Percentiles rank a stretch among this genome's conserved stretches.
phyloP scores from a whole-genome alignment of 1,284 basidiomycete genomes.

The Tylopilus sp. region DNA sequence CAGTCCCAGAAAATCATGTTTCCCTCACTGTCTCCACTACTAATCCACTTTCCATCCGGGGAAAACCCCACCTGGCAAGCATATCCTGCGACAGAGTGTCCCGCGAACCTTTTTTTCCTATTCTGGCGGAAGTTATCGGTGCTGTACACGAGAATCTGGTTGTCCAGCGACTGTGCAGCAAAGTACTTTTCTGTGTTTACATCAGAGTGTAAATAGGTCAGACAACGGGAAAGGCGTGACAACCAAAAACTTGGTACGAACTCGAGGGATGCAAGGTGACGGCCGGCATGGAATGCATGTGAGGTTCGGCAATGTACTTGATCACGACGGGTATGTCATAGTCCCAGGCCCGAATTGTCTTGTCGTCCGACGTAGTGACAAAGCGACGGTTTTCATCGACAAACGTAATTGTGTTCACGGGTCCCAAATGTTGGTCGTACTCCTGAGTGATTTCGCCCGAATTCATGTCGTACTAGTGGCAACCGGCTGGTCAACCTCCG shows the following conservation, averaged over 20 bases:
- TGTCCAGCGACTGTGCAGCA: constrained; percentile 95
- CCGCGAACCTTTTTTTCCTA: constrained; percentile 96
- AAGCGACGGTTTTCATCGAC: constrained; percentile 96
- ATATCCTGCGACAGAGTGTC: constrained; percentile 94
- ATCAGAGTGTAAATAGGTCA: background rate
- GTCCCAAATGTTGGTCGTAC: constrained; percentile 97
- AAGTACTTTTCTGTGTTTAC: constrained; percentile 81
- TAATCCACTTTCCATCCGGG: constrained; percentile 96
- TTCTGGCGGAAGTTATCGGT: constrained; percentile 98
- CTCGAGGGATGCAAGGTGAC: constrained; percentile 92
- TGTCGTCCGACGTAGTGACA: constrained; percentile 98
- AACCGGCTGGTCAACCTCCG: constrained; percentile 6
- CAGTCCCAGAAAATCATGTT: constrained; percentile 99
- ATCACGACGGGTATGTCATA: constrained; percentile 98
- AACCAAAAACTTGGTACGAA: constrained; percentile 43
- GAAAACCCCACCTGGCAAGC: constrained; percentile 97
- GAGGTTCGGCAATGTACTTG: constrained; percentile 98
- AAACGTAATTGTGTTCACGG: constrained; percentile 98
- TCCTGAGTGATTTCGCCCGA: constrained; percentile 94
- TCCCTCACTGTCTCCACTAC: constrained; percentile 91
- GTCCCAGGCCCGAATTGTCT: constrained; percentile 98
- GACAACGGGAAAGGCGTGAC: background rate
- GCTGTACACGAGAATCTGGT: constrained; percentile 95
- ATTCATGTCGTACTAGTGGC: constrained; percentile 84
- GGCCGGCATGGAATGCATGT: constrained; percentile 99